These are phyloP conservation scores for Chaetomium tenue DNA, from an alignment of 495 filamentous ascomycete genomes.

Conservation along the genomic window DNA sequence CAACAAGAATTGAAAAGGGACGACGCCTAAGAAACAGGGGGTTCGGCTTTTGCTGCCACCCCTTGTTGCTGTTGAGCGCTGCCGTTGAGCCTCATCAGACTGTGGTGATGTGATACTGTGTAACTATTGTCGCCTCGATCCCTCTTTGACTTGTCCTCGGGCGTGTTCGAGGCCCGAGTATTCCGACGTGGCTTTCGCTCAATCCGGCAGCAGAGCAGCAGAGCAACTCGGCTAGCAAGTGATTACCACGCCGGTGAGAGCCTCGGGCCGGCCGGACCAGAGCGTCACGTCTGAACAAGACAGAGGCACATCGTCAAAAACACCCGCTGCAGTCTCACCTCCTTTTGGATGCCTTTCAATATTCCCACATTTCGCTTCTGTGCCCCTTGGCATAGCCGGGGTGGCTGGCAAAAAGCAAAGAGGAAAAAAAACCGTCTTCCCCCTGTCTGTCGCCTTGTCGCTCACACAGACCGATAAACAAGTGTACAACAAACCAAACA, in stretches of 20 bases:
- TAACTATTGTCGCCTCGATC: too few relatives aligned
- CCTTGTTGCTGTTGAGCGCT: not conserved
- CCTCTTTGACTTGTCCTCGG: too few relatives aligned
- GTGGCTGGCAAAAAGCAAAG: not conserved
- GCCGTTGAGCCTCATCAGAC: slow-evolving; percentile 12
- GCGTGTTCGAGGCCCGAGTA: not conserved
- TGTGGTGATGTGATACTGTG: too few relatives aligned
- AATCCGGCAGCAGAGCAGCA: not conserved
- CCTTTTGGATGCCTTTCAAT: not conserved
- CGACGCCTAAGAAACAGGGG: not conserved
- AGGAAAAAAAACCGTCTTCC: slow-evolving; percentile 1
- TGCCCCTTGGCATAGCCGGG: not conserved
- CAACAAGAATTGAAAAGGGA: not conserved
- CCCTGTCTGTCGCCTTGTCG: not conserved
- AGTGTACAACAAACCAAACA: not conserved
- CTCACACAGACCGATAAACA: not conserved
- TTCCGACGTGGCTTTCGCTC: not conserved
- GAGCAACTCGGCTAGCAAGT: not conserved
- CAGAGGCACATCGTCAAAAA: not conserved
- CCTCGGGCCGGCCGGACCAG: not conserved
- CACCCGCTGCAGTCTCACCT: not conserved
- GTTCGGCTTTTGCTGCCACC: slow-evolving; percentile 1
- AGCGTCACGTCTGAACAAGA: not conserved
- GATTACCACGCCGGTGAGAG: too few relatives aligned
- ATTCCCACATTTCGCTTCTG: slow-evolving; percentile 16